phyloP scores from a whole-genome alignment of 2,329 filamentous ascomycete genomes.

The Penicillium sp. region DNA sequence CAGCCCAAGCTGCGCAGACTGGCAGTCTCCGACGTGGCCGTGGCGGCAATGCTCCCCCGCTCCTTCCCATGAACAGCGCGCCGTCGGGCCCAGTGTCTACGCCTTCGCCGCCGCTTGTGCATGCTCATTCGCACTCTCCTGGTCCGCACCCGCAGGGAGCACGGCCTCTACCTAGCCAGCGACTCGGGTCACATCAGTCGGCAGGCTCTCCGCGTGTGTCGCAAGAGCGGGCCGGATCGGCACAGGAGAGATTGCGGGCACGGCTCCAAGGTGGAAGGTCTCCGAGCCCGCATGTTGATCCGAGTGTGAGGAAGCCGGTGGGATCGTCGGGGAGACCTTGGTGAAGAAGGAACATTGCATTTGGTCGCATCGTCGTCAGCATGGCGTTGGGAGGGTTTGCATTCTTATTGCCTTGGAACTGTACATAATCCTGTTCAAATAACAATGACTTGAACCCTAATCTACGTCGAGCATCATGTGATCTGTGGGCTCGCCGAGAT shows the following conservation, averaged over 20 bases:
- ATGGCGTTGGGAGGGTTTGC: conserved; percentile 19
- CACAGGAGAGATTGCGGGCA: conserved; percentile 78
- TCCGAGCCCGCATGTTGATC: conserved; percentile 33
- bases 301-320: conserved; percentile 32
- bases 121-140: conserved; percentile 26
- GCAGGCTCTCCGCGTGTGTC: conserved; percentile 33
- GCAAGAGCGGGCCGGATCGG: conserved; percentile 40
- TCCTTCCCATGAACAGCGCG: conserved; percentile 22
- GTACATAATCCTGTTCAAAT: background rate
- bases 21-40: conserved; percentile 39
- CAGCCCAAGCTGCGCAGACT: conserved; percentile 32
- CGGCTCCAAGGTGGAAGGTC: conserved; percentile 60
- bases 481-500: background rate
- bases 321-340: conserved; percentile 22
- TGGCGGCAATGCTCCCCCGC: conserved; percentile 22
- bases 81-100: conserved; percentile 20
- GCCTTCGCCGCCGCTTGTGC: conserved; percentile 12
- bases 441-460: background rate
- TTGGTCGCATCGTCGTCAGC: conserved; percentile 16
- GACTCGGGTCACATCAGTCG: conserved; percentile 69
- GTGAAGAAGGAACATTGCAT: conserved; percentile 10
- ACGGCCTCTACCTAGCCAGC: conserved; percentile 66
- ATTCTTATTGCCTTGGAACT: conserved; percentile 1
- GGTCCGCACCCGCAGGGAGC: conserved; percentile 34
- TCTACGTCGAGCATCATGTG: background rate